A percentile compares a stretch with the other conserved stretches of the same genome.
Conservation (phyloP, 495 filamentous ascomycete genomes). For the Gamarada debralockiae region DNA sequence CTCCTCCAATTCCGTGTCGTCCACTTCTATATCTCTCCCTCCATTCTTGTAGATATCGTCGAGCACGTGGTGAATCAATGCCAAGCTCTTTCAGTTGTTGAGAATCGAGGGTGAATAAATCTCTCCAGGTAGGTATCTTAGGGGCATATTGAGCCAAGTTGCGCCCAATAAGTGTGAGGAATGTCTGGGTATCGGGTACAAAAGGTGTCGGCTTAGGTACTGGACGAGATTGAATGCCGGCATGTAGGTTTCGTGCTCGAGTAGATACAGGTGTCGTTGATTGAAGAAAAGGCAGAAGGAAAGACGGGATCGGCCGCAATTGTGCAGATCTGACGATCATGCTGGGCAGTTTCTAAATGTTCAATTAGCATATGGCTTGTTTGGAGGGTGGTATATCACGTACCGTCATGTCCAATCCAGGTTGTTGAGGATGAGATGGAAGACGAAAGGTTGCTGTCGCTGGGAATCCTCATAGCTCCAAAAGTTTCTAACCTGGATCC, state of each 20-base stretch:
- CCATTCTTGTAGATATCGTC: slow-evolving; percentile 83
- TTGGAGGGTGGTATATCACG: too few species aligned
- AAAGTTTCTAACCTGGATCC: too few species aligned
- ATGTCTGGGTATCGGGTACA: slow-evolving; percentile 81
- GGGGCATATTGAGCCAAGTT: slow-evolving; percentile 70
- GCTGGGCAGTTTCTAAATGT: not conserved
- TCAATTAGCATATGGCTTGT: not conserved
- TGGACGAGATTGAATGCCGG: slow-evolving; percentile 31
- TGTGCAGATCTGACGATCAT: slow-evolving; percentile 18
- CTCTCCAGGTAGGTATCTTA: slow-evolving; percentile 86
- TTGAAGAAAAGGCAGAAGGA: slow-evolving; percentile 23
- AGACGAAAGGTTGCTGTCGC: too few species aligned
- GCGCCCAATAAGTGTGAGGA: slow-evolving; percentile 90
- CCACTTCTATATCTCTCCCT: slow-evolving; percentile 77
- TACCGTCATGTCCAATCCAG: too few species aligned
- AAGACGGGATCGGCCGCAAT: slow-evolving; percentile 22
- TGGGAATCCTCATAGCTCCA: too few species aligned
- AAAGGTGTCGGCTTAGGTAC: slow-evolving; percentile 76
- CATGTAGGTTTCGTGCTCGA: slow-evolving; percentile 19
- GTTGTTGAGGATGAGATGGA: too few species aligned
- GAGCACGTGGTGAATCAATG: slow-evolving; percentile 75
- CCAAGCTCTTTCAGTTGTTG: slow-evolving; percentile 75
- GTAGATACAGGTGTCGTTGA: not conserved
- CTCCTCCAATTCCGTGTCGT: slow-evolving; percentile 72
- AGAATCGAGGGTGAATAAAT: slow-evolving; percentile 76